These are phyloP conservation scores for Helotiales sp. DNA, from an alignment of 2,329 filamentous ascomycete species.

Conservation along the genomic window DNA sequence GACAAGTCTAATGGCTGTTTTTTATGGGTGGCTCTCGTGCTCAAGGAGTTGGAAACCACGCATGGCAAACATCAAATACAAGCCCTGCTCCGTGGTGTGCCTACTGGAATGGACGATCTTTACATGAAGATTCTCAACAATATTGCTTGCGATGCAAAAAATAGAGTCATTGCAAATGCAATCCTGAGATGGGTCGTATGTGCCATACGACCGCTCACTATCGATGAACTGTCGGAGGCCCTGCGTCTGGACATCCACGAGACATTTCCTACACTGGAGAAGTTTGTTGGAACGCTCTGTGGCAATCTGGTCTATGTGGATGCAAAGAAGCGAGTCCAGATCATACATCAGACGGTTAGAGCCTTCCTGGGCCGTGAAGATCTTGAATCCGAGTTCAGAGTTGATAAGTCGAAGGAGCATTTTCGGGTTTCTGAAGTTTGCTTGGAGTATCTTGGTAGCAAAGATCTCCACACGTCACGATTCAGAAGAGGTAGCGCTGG, in stretches of 20 bases:
- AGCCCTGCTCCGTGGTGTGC: too few relatives aligned
- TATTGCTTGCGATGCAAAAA: too few relatives aligned
- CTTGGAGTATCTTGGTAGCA: neutral
- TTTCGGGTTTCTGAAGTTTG: neutral
- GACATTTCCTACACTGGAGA: neutral
- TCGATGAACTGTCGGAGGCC: neutral
- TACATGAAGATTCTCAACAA: too few relatives aligned
- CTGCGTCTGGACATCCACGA: neutral
- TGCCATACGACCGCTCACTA: neutral
- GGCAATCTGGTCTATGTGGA: neutral
- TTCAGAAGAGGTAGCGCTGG: neutral
- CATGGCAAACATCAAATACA: too few relatives aligned
- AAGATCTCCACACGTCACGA: neutral
- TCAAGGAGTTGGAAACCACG: too few relatives aligned
- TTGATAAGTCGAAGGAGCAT: neutral
- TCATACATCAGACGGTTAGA: neutral
- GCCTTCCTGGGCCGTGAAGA: neutral
- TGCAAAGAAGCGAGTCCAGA: neutral
- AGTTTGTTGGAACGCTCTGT: neutral
- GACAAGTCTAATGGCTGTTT: neutral
- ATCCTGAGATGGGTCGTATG: neutral
- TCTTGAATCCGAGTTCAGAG: neutral
- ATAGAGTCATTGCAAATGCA: neutral
- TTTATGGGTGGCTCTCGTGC: neutral
- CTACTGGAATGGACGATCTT: too few relatives aligned